Percentiles rank a stretch among this genome's conserved stretches.
Evolutionary conservation across 164 flowering plant species (phyloP).

Genomic region (Aristolochia contorta): DNA sequence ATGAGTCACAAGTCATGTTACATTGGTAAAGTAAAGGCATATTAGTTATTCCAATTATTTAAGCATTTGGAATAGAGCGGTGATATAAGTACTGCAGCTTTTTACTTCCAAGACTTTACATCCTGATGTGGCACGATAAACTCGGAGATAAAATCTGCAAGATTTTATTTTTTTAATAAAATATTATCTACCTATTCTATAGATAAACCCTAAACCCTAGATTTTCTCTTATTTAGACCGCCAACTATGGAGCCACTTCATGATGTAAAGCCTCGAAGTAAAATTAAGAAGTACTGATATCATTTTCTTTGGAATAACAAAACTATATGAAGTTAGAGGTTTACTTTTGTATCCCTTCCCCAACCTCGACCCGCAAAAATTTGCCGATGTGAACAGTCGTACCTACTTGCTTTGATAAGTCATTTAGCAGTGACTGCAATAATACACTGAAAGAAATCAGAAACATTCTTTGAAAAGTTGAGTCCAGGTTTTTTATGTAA

Average conservation of each 20-base stretch:
- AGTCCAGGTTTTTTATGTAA: background rate
- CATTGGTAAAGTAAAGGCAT: background rate
- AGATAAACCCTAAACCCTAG: no score
- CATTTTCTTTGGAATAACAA: background rate
- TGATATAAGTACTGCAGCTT: no score
- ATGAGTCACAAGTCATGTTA: background rate
- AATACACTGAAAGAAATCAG: constrained; percentile 3
- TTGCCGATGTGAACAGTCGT: constrained; percentile 62
- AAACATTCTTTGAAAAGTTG: background rate
- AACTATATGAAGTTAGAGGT: background rate
- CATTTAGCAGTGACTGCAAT: constrained; percentile 53
- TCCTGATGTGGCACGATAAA: no score
- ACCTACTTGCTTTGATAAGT: constrained; percentile 79
- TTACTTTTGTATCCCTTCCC: constrained; percentile 82
- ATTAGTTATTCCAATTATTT: background rate
- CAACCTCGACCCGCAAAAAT: constrained; percentile 82
- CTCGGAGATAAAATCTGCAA: no score
- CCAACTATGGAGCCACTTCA: no score
- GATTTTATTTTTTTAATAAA: no score
- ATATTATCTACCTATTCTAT: no score
- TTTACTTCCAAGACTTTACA: no score
- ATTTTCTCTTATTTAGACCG: no score
- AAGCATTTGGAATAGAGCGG: no score
- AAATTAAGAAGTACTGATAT: no score
- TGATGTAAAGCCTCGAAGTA: no score